phyloP scores from a whole-genome alignment of 345 rosid species.

The Combretum micranthum region DNA sequence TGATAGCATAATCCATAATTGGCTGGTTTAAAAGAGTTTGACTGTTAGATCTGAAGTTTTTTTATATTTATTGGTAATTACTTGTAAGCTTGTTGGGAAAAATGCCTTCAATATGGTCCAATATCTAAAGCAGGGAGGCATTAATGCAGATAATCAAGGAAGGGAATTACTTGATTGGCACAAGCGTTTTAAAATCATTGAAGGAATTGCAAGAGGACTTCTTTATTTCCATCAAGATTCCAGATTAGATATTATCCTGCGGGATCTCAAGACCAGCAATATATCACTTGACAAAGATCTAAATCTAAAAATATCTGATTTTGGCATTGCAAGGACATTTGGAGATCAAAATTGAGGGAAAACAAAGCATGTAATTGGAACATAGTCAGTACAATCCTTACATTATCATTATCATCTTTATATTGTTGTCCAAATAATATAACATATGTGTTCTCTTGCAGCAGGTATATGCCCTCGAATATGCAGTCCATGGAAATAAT shows the following conservation, averaged over 20 bases:
- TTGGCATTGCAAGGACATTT: slow-evolving; percentile 24
- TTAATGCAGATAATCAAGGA: slow-evolving; percentile 21
- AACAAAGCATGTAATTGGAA: slow-evolving; percentile 40
- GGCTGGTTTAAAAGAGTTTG: too few relatives aligned
- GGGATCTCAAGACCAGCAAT: slow-evolving; percentile 36
- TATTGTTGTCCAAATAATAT: neutral
- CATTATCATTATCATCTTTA: neutral
- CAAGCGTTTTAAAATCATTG: slow-evolving; percentile 24
- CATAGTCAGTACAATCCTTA: slow-evolving; percentile 38
- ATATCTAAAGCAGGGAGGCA: neutral
- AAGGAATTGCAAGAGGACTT: too few relatives aligned
- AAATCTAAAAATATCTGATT: too few relatives aligned
- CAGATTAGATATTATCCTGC: slow-evolving; percentile 33
- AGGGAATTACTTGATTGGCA: slow-evolving; percentile 19
- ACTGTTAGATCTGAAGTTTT: too few relatives aligned
- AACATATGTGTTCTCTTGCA: neutral
- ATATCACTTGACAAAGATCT: too few relatives aligned
- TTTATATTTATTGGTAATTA: too few relatives aligned
- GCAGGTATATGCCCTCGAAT: slow-evolving; percentile 25
- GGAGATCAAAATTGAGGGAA: slow-evolving; percentile 17
- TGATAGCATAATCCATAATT: too few relatives aligned
- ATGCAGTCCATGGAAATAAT: slow-evolving; percentile 15
- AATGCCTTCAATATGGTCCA: neutral
- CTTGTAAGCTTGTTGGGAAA: too few relatives aligned
- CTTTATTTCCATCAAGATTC: slow-evolving; percentile 51